Conservation (phyloP, 768 basidiomycete genomes). For the Rhizopogon rudus region DNA sequence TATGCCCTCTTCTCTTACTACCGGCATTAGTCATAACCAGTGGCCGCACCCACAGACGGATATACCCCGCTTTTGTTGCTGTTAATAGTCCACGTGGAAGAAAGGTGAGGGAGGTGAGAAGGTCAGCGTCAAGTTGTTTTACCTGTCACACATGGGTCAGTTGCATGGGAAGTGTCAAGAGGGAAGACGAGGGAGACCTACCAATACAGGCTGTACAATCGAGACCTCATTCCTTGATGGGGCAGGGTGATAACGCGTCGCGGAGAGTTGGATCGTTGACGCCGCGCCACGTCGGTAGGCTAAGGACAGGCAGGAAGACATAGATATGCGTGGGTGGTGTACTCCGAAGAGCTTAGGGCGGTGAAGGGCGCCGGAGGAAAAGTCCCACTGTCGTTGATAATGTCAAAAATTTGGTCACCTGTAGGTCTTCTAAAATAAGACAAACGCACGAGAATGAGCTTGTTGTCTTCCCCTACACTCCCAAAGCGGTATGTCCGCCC, state of each 20-base stretch:
- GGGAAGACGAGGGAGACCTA: slow-evolving; percentile 30
- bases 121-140: slow-evolving; percentile 77
- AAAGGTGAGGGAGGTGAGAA: slow-evolving; percentile 71
- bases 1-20: slow-evolving; percentile 22
- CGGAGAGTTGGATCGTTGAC: slow-evolving; percentile 53
- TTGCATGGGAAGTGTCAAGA: background rate
- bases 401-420: background rate
- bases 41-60: slow-evolving; percentile 84
- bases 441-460: slow-evolving; percentile 72
- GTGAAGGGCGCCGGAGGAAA: slow-evolving; percentile 86
- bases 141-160: slow-evolving; percentile 37
- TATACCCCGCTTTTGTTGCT: slow-evolving; percentile 66
- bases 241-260: slow-evolving; percentile 72
- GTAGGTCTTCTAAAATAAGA: background rate
- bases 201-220: slow-evolving; percentile 85
- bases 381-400: slow-evolving; percentile 74
- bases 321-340: slow-evolving; percentile 70
- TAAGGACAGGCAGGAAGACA: slow-evolving; percentile 76
- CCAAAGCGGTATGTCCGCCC: slow-evolving; percentile 91
- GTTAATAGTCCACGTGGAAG: slow-evolving; percentile 77
- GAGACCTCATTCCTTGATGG: slow-evolving; percentile 90
- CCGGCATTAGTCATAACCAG: slow-evolving; percentile 38
- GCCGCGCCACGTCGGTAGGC: slow-evolving; percentile 55
- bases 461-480: slow-evolving; percentile 96
- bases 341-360: slow-evolving; percentile 73